Conservation (phyloP, 2,329 filamentous ascomycete species). For the Colletotrichum paranaense region DNA sequence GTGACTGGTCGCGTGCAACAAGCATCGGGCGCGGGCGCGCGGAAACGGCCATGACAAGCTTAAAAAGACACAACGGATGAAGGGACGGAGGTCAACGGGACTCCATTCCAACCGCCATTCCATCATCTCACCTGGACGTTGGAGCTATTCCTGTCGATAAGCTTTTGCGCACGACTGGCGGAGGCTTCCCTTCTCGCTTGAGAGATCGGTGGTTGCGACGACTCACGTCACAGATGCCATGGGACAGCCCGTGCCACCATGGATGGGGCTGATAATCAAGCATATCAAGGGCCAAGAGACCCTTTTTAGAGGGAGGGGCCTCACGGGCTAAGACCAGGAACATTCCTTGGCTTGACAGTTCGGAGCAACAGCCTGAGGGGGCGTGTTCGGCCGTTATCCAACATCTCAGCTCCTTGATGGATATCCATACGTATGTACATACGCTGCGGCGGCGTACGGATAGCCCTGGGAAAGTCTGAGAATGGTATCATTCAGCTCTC, state of each 20-base stretch:
- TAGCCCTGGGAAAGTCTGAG: neutral
- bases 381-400: slow-evolving; percentile 19
- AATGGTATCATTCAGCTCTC: neutral
- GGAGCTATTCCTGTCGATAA: slow-evolving; percentile 32
- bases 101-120: neutral
- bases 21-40: slow-evolving; percentile 4
- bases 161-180: slow-evolving; percentile 26
- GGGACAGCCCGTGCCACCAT: slow-evolving; percentile 27
- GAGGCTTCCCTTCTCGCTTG: slow-evolving; percentile 7
- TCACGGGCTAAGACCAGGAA: neutral
- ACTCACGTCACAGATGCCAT: slow-evolving; percentile 32
- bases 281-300: slow-evolving; percentile 15
- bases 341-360: slow-evolving; percentile 11
- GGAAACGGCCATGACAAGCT: slow-evolving; percentile 31
- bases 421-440: neutral
- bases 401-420: neutral
- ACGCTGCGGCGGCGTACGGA: too few species aligned
- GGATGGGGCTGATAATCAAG: slow-evolving; percentile 20
- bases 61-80: slow-evolving; percentile 28
- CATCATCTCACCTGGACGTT: slow-evolving; percentile 3
- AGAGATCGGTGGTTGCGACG: slow-evolving; percentile 35
- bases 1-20: slow-evolving; percentile 9
- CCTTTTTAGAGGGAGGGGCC: slow-evolving; percentile 1
- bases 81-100: slow-evolving; percentile 14
- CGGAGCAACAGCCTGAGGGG: slow-evolving; percentile 24